Conservation (phyloP, 441 rosid genomes). For the Jatropha multifida region DNA sequence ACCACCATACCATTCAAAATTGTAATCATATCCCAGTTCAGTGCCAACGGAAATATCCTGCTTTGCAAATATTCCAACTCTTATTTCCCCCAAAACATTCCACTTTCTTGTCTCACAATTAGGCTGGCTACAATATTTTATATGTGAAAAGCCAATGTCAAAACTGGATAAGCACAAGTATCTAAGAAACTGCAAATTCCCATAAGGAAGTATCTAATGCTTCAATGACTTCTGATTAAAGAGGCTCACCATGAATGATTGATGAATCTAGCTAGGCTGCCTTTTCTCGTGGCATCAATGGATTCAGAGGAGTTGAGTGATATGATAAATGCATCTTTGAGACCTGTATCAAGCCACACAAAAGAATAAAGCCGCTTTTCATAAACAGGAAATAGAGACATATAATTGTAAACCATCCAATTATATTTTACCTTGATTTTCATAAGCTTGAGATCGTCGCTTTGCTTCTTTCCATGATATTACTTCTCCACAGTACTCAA, state of each 20-base stretch:
- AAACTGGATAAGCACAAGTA: conserved; percentile 6
- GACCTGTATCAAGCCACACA: conserved; percentile 51
- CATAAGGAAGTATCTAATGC: background rate
- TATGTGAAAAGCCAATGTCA: conserved; percentile 18
- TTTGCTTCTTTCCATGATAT: conserved; percentile 93
- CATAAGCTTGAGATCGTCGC: conserved; percentile 79
- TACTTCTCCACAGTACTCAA: conserved; percentile 98
- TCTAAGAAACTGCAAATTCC: background rate
- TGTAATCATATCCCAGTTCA: conserved; percentile 85
- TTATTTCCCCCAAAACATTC: conserved; percentile 85
- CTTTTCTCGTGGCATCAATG: conserved; percentile 89
- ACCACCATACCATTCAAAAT: conserved; percentile 98
- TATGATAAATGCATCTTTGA: conserved; percentile 89
- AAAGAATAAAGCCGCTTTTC: conserved; percentile 15
- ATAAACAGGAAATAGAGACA: conserved; percentile 5
- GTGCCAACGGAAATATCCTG: conserved; percentile 61
- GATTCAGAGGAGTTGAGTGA: conserved; percentile 78
- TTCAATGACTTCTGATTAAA: conserved; percentile 6
- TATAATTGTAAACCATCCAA: background rate
- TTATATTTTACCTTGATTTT: conserved; percentile 53
- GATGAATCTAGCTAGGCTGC: conserved; percentile 92
- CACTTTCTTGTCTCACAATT: conserved; percentile 98
- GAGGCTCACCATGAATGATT: conserved; percentile 91
- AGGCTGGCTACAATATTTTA: conserved; percentile 61
- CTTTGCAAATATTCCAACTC: conserved; percentile 96